Percentiles rank a stretch among this genome's conserved stretches.
Conservation (phyloP, 1,139 yeast genomes). For the Geotrichum cucujoidarum region DNA sequence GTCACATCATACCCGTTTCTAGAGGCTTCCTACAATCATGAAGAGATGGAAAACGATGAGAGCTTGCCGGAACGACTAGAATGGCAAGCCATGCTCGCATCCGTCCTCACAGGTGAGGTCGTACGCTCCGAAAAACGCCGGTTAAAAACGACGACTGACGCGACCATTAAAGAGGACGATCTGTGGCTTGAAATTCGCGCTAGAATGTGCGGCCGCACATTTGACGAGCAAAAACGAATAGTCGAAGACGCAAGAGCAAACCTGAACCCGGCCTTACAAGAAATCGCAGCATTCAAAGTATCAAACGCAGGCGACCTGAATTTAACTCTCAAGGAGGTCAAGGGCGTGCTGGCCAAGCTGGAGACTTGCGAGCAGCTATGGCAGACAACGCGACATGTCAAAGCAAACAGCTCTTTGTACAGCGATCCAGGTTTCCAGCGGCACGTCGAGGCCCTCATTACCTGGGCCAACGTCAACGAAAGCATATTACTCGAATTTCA, state of each 20-base stretch:
- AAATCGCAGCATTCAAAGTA: slow-evolving; percentile 61
- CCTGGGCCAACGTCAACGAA: slow-evolving; percentile 76
- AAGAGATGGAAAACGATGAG: slow-evolving; percentile 35
- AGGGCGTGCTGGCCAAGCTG: slow-evolving; percentile 52
- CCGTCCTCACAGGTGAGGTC: slow-evolving; percentile 92
- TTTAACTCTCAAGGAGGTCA: slow-evolving; percentile 45
- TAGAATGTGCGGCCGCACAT: slow-evolving; percentile 72
- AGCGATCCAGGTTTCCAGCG: slow-evolving; percentile 59
- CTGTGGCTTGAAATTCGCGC: slow-evolving; percentile 81
- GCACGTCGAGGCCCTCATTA: slow-evolving; percentile 69
- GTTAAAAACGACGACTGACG: slow-evolving; percentile 44
- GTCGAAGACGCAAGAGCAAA: slow-evolving; percentile 65
- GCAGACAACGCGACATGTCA: slow-evolving; percentile 78
- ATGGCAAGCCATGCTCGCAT: slow-evolving; percentile 92
- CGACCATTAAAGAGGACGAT: slow-evolving; percentile 49
- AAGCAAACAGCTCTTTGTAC: slow-evolving; percentile 68
- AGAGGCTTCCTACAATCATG: slow-evolving; percentile 23
- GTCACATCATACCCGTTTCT: slow-evolving; percentile 26
- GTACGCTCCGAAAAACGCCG: slow-evolving; percentile 87
- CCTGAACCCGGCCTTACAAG: slow-evolving; percentile 71
- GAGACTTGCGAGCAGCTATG: slow-evolving; percentile 72
- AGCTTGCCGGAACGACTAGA: slow-evolving; percentile 75
- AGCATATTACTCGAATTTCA: slow-evolving; percentile 59
- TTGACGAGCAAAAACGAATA: slow-evolving; percentile 71
- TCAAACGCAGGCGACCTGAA: slow-evolving; percentile 31